Conservation (phyloP, 345 rosid species). For the Salix udensis region DNA sequence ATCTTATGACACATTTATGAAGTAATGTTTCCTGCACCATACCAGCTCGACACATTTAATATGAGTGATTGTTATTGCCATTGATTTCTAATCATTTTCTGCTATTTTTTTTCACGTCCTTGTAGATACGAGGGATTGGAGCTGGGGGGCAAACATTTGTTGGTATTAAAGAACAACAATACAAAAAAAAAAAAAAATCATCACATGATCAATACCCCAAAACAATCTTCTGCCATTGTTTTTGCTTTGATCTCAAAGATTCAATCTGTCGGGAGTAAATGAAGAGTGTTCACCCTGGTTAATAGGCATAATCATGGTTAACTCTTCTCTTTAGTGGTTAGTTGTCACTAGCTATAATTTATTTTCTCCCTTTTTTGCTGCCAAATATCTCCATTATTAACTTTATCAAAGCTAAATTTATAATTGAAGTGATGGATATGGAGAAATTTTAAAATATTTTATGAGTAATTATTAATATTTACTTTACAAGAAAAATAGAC, state of each 20-base stretch:
- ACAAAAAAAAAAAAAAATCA: conserved; percentile 21
- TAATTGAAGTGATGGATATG: no score
- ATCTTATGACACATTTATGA: conserved; percentile 48
- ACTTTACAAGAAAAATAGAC: no score
- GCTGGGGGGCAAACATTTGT: conserved; percentile 12
- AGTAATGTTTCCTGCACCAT: conserved; percentile 43
- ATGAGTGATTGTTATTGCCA: conserved; percentile 35
- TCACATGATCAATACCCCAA: conserved; percentile 24
- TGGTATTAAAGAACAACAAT: conserved; percentile 3
- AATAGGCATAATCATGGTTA: conserved; percentile 24
- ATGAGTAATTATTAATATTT: no score
- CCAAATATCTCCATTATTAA: no score
- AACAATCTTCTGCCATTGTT: conserved; percentile 15
- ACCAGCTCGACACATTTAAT: conserved; percentile 47
- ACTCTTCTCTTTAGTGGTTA: not conserved
- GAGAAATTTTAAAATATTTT: no score
- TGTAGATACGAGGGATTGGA: not conserved
- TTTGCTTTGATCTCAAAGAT: conserved; percentile 23
- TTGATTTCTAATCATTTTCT: conserved; percentile 50
- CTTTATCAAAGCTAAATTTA: no score
- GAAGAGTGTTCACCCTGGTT: conserved; percentile 16
- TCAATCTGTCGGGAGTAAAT: conserved; percentile 39
- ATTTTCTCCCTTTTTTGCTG: no score
- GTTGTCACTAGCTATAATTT: not conserved
- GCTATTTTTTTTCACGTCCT: not conserved